Evolutionary conservation across 2,329 filamentous ascomycete species (phyloP).

Genomic region (Trichophyton verrucosum): DNA sequence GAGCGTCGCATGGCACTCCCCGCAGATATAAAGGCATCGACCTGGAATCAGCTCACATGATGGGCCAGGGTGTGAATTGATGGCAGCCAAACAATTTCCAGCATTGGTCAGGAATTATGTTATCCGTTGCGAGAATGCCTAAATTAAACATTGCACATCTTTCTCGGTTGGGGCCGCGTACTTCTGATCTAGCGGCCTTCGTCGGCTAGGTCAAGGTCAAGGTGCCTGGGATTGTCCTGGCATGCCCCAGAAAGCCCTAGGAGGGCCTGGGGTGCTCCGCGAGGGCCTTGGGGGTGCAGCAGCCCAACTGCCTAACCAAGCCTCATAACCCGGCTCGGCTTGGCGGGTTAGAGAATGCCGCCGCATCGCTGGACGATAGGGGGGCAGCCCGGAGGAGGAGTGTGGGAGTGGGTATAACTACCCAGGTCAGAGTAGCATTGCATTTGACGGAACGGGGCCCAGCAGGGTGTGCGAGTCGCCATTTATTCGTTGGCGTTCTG

Average conservation of each 20-base stretch:
- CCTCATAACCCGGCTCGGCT: not conserved
- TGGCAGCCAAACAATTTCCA: slow-evolving; percentile 1
- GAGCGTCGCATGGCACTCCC: not conserved
- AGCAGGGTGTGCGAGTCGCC: not conserved
- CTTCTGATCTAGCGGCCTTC: not conserved
- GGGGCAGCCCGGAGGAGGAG: not conserved
- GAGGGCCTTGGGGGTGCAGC: not conserved
- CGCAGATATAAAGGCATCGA: not conserved
- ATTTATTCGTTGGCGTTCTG: not conserved
- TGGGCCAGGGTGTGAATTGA: not conserved
- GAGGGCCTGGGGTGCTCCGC: not conserved
- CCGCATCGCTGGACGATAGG: not conserved
- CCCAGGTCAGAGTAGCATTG: not conserved
- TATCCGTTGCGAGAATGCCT: not conserved
- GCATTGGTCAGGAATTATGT: slow-evolving; percentile 2
- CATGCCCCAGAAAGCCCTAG: not conserved
- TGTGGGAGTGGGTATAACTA: not conserved
- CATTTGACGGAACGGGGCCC: not conserved
- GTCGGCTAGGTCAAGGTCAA: not conserved
- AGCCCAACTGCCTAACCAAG: slow-evolving; percentile 1
- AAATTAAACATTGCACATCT: not conserved
- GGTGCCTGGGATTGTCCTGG: not conserved
- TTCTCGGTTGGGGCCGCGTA: slow-evolving; percentile 1
- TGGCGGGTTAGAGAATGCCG: not conserved
- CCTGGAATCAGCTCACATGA: not conserved